Evolutionary conservation across 202 grass and related monocot genomes (phyloP).

Genomic region (Tripidium arundinaceum): DNA sequence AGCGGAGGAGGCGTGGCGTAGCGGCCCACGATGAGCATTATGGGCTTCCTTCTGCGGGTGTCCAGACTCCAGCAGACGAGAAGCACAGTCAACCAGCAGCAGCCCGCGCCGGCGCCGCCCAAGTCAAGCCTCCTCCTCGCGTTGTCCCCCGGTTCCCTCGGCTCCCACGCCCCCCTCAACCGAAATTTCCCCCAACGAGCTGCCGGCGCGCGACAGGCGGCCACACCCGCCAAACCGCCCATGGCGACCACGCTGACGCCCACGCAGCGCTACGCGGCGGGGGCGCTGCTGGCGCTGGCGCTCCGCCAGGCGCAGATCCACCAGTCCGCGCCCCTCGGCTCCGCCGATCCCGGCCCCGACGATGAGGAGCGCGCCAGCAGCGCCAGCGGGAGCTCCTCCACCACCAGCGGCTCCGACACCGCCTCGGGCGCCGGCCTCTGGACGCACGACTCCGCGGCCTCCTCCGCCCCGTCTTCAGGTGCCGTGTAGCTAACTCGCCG

Average conservation of each 20-base stretch:
- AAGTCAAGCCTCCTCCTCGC: neutral
- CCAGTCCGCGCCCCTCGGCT: conserved; percentile 66
- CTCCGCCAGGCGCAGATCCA: conserved; percentile 96
- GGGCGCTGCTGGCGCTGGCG: conserved; percentile 76
- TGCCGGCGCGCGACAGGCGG: neutral
- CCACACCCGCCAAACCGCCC: no score
- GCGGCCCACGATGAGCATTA: neutral
- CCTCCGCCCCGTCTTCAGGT: conserved; percentile 98
- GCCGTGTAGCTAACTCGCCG: neutral
- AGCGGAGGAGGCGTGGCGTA: no score
- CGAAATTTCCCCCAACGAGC: neutral
- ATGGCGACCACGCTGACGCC: conserved; percentile 68
- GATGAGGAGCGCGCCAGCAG: conserved; percentile 47
- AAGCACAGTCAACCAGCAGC: neutral
- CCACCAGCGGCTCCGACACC: conserved; percentile 18
- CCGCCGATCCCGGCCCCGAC: neutral
- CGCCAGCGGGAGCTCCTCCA: conserved; percentile 39
- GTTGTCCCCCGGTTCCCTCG: neutral
- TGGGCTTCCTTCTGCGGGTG: neutral
- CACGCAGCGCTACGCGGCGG: conserved; percentile 86
- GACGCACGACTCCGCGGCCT: conserved; percentile 91
- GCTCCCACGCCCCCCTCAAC: neutral
- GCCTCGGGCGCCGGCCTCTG: conserved; percentile 42
- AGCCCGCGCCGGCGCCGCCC: neutral
- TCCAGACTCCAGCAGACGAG: neutral